phyloP scores from a whole-genome alignment of 2,329 filamentous ascomycete species.

The Ceratocystis colombiana region DNA sequence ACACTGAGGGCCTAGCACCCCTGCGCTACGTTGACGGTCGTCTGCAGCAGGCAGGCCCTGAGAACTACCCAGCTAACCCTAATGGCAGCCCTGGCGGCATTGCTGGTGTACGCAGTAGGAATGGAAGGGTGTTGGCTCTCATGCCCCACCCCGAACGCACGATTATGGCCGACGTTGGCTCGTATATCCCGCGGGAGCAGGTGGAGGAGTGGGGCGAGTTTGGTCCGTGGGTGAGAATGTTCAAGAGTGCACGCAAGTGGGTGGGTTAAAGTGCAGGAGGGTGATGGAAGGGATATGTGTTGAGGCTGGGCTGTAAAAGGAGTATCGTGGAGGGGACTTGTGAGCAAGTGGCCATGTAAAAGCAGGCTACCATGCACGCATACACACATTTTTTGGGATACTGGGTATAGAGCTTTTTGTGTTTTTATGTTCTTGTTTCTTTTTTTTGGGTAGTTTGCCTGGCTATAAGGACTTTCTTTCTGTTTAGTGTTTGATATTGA shows the following conservation, averaged over 20 bases:
- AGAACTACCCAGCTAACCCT: slow-evolving; percentile 75
- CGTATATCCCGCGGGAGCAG: slow-evolving; percentile 54
- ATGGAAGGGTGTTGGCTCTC: slow-evolving; percentile 74
- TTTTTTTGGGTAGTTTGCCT: neutral
- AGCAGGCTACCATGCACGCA: neutral
- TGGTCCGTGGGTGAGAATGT: slow-evolving; percentile 77
- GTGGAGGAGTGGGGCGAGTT: slow-evolving; percentile 64
- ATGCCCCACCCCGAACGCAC: slow-evolving; percentile 96
- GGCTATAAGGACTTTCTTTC: too few species aligned
- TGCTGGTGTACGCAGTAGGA: slow-evolving; percentile 63
- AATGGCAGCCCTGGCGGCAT: slow-evolving; percentile 78
- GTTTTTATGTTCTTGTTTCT: neutral
- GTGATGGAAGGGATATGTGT: neutral
- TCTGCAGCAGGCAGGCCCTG: slow-evolving; percentile 54
- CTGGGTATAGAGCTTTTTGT: slow-evolving; percentile 11
- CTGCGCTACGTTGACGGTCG: slow-evolving; percentile 79
- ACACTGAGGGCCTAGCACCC: slow-evolving; percentile 51
- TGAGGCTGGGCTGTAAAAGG: neutral
- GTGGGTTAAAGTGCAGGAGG: slow-evolving; percentile 45
- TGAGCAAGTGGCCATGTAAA: too few species aligned
- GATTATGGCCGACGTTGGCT: slow-evolving; percentile 66
- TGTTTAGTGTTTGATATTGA: slow-evolving; percentile 3
- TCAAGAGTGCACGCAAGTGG: slow-evolving; percentile 81
- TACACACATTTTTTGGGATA: slow-evolving; percentile 5
- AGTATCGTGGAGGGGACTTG: neutral